Base-by-base conservation (phyloP, 768 basidiomycete species). In the Macrocybe gigantea region DNA sequence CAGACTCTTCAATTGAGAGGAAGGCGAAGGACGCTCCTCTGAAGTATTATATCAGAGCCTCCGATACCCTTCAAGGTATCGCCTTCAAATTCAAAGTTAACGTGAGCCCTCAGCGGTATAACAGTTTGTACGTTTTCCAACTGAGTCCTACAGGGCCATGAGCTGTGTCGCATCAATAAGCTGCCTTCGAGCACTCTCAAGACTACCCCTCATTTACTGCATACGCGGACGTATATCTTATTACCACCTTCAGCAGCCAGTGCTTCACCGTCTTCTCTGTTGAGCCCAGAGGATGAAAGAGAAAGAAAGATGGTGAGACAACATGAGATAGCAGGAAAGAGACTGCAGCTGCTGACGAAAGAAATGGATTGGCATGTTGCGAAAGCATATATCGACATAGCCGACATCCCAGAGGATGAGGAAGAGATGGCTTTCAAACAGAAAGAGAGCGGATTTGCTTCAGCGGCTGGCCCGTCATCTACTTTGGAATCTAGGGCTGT, bases 131-230 rank as follows among this genome's bases (percentile, higher is more conserved):
- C 33, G 10, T 41, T 11, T 42, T 35, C 41, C 15, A 14, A 12
- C 51, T 51, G 45, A 10, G n/a, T 36, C 6, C 10, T 34, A 39
- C 45, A 80, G 85, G 79, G 74, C 37, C 74, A 75, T 31, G 68
- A 75, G 34, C 67, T 90, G 3, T 87, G 85, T 58, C 77, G 66
- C 13, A 64, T 86, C 10, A 90, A 89, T 58, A 75, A 73, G 38
- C 73, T 90, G 9, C 82, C 86, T 0, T 64, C 70, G 5, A 83
- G 75, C 56, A 80, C 83, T 3, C 64, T 89, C 13, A 77, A 68
- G 49, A 87, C 82, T 0, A 88, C 80, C 0, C 87, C 88, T 5
- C 84, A 88, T 57, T 66, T 89, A 6, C 68, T 89, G 11, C 85
- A 88, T 61, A 88, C 86, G 1, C 78, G 85, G 5, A 66, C 70